Base-by-base conservation (phyloP, 371 early-diverging fungal species). In the Basidiobolus heterosporus region DNA sequence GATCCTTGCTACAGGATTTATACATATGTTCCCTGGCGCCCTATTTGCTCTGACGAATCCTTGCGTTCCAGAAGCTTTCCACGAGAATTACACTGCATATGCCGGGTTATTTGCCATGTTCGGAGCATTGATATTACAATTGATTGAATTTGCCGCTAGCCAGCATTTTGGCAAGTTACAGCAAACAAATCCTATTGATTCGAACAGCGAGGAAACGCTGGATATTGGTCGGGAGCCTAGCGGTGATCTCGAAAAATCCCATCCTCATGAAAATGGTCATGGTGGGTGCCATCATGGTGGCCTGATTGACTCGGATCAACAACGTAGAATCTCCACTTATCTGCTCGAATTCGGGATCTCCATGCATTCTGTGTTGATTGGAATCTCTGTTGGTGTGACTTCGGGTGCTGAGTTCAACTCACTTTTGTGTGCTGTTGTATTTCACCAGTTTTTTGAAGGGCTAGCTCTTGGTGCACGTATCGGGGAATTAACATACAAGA, bases 381-480 rank as follows among this genome's bases (percentile, higher is more conserved):
- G 92, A 7, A 51, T 91, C 20, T 69, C 85, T 0, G 63, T 93
- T 15, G 82, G 86, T 3, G 74, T 76, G 19, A 61, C 83, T 0
- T 62, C 66, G 4, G 77, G 71, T 35, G 58, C 67, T 0, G 74
- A 69, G 14, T 87, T 84, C 58, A 59, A 60, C 14, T 67, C 81
- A 1, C 72, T 91, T 11, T 59, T 86, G 11, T 65, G 84, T 45
- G 91, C 91, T 2, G 68, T 91, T 23, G 67, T 70, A 16, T 89
- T 91, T 66, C 94, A 93, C 62, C 91, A 92, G 65, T 69, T 85
- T 60, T 86, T 88, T 58, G 91, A 91, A 62, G 91, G 92, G 30
- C 55, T 87, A 38, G 89, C 88, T 0, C 62, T 89, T 20, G 85
- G 86, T 15, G 66, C 80, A 35, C 70, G 86, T 22, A 69, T 89